Base-by-base conservation (phyloP, 108 stramenopile genomes). In the Poteriospumella lacustris region DNA sequence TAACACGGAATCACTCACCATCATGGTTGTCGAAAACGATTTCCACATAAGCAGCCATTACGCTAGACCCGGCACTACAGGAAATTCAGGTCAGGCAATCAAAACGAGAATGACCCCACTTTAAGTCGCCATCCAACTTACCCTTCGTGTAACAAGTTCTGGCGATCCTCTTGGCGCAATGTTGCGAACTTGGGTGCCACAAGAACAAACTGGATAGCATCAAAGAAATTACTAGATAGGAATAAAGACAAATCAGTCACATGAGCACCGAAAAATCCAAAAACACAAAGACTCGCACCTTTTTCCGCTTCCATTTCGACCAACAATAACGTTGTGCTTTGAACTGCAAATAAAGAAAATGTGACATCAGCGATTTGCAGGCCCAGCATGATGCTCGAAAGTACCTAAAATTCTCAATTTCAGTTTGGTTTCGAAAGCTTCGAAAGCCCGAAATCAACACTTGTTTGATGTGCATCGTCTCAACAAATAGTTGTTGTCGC, bases 1-100 rank as follows among this genome's bases (percentile, higher is more conserved):
- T n/a, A n/a, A n/a, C n/a, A n/a, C n/a, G n/a, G n/a, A n/a, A n/a
- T n/a, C n/a, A 38, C 47, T 73, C n/a, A 58, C 84, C 84, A 73
- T 97, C 96, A 19, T 91, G 88, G 82, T 99, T 98, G 88, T 99
- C 99, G 83, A 99, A 98, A 41, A 98, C 93, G 44, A 99, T 87
- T 87, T 98, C 96, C 24, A 97, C 96, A 84, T 93, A 97, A 43
- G 98, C 98, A 47, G 83, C 91, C 77, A 95, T 93, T 2, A 87
- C 87, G 33, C 80, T 69, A 42, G 70, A 73, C 42, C 70, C 70
- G 9, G 70, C 70, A 3, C 70, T 73, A n/a, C n/a, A n/a, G n/a
- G n/a, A n/a, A n/a, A n/a, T n/a, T n/a, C n/a, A n/a, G n/a, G n/a
- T n/a, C n/a, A n/a, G n/a, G n/a, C n/a, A n/a, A n/a, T n/a, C n/a